Evolutionary conservation across 805 yeast species (phyloP).

Genomic region (Blastobotrys terrestris): DNA sequence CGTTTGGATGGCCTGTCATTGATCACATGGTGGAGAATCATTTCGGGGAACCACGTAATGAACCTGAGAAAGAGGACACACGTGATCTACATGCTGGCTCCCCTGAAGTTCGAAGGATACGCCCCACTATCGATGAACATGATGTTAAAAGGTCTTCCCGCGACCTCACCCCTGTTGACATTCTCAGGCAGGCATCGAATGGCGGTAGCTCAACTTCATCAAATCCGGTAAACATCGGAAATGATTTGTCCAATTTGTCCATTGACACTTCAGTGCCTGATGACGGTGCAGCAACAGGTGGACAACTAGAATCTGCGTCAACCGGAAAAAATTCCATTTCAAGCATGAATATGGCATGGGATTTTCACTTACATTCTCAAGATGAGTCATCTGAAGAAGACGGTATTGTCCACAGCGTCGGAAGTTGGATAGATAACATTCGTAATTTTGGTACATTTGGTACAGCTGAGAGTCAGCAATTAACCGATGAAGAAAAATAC

Average conservation of each 20-base stretch:
- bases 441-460: constrained; percentile 13
- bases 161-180: background rate
- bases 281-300: background rate
- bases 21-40: constrained; percentile 70
- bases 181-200: background rate
- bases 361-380: constrained; percentile 12
- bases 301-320: background rate
- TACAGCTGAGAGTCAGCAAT: background rate
- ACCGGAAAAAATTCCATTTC: background rate
- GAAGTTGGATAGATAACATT: constrained; percentile 19
- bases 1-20: constrained; percentile 93
- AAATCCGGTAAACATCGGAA: background rate
- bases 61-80: background rate
- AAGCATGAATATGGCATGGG: constrained; percentile 15
- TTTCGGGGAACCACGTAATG: constrained; percentile 31
- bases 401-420: constrained; percentile 18
- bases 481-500: background rate
- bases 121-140: background rate
- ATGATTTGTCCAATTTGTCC: background rate
- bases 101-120: too few species aligned
- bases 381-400: constrained; percentile 21
- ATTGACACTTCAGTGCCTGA: constrained; percentile 3
- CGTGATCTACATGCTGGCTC: too few species aligned
- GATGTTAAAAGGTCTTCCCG: background rate
- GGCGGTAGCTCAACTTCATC: background rate